Percentiles rank a stretch among this genome's conserved stretches.
phyloP scores from a whole-genome alignment of 805 yeast genomes.

The Saccharomycopsis microspora region DNA sequence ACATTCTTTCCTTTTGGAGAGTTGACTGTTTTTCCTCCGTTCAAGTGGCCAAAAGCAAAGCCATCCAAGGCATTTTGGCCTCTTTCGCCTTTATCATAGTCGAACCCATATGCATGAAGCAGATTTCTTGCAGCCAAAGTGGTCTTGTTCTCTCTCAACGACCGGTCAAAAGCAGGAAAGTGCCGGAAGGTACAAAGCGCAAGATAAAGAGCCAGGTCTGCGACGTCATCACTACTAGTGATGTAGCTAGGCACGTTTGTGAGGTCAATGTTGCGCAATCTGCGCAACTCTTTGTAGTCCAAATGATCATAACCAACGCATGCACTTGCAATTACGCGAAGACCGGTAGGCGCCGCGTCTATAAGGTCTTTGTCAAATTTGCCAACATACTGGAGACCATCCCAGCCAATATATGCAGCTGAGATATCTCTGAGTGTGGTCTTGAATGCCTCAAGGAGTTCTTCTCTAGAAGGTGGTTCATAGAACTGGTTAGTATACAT shows the following conservation, averaged over 20 bases:
- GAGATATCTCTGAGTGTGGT: constrained; percentile 26
- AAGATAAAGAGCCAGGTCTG: constrained; percentile 50
- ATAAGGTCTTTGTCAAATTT: constrained; percentile 36
- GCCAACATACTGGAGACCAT: constrained; percentile 34
- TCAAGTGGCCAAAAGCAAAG: constrained; percentile 30
- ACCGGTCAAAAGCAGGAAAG: constrained; percentile 28
- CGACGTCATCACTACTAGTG: constrained; percentile 36
- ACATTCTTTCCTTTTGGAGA: constrained; percentile 42
- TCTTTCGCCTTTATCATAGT: constrained; percentile 24
- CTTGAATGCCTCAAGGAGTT: constrained; percentile 27
- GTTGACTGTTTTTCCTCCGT: constrained; percentile 26
- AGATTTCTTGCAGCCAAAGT: constrained; percentile 30
- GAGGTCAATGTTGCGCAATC: constrained; percentile 28
- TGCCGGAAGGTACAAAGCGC: constrained; percentile 43
- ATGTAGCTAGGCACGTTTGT: constrained; percentile 32
- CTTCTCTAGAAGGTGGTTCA: constrained; percentile 25
- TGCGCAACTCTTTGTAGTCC: constrained; percentile 30
- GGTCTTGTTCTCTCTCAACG: constrained; percentile 25
- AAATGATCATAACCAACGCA: constrained; percentile 48
- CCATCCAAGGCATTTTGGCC: constrained; percentile 22
- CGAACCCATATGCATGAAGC: constrained; percentile 23
- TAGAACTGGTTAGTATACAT: not conserved
- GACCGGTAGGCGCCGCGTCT: constrained; percentile 30
- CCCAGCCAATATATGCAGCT: constrained; percentile 52
- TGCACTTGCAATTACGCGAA: constrained; percentile 40